A percentile compares a stretch with the other conserved stretches of the same genome.
Conservation (phyloP, 306 rosid genomes). For the Lotus japonicus region DNA sequence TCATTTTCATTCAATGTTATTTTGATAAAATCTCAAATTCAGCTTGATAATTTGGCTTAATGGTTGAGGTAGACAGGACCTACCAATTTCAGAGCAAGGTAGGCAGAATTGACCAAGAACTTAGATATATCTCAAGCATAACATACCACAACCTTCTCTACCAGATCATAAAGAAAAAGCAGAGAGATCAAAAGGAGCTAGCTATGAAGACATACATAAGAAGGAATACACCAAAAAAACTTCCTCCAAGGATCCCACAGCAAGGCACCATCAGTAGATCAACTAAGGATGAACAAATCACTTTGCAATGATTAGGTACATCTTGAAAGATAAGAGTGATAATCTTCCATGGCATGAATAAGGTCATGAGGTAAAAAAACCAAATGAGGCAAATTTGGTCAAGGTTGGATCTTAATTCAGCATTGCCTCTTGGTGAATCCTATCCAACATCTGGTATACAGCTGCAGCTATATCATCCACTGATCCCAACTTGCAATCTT, state of each 20-base stretch:
- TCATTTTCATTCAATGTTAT: slow-evolving; percentile 24
- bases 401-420: slow-evolving; percentile 26
- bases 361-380: slow-evolving; percentile 11
- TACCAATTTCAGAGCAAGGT: slow-evolving; percentile 22
- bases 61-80: slow-evolving; percentile 19
- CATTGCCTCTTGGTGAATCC: slow-evolving; percentile 69
- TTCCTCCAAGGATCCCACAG: slow-evolving; percentile 35
- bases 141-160: slow-evolving; percentile 8
- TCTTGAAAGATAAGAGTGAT: slow-evolving; percentile 16
- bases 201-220: slow-evolving; percentile 9
- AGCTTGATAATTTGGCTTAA: slow-evolving; percentile 29
- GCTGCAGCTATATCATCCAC: slow-evolving; percentile 92
- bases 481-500: slow-evolving; percentile 72
- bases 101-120: slow-evolving; percentile 27
- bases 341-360: slow-evolving; percentile 17
- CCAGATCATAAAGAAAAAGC: background rate
- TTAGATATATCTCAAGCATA: slow-evolving; percentile 10
- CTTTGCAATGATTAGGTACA: slow-evolving; percentile 46
- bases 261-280: slow-evolving; percentile 20
- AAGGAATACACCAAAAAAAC: slow-evolving; percentile 30
- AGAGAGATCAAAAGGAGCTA: slow-evolving; percentile 15
- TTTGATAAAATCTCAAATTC: slow-evolving; percentile 18
- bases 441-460: slow-evolving; percentile 54
- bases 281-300: slow-evolving; percentile 22
- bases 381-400: slow-evolving; percentile 15